Base-by-base conservation (phyloP, 805 yeast species). In the Ogataea sp. region DNA sequence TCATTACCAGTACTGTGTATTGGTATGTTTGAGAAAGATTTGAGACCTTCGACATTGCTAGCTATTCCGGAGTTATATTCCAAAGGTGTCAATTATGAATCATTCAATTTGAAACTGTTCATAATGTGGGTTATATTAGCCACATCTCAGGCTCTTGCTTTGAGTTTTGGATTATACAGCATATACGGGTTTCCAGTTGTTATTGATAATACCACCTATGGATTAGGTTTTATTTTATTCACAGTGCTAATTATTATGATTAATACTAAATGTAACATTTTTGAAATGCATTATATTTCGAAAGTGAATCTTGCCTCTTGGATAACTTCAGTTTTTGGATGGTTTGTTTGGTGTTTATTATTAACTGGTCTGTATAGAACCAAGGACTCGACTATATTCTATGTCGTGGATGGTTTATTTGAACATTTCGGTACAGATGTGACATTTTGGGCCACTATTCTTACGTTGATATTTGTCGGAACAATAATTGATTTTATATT, bases 1-100 rank as follows among this genome's bases (percentile, higher is more conserved):
- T 86, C 96, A 0, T 66, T 93, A 37, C 89, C 96, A 0, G 97
- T 93, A 2, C 60, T 93, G 29, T 83, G 94, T 52, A 68, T 93
- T 39, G 99, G 99, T n/a, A 85, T 89, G 78, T 83, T 93, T 60
- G 96, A 90, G 51, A 83, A 83, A 54, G 99, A 93, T 53, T 68
- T 93, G 55, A 71, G 78, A 36, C 95, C 97, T 1, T 76, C 93
- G 1, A 90, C 97, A 0, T 67, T 93, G 39, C 58, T 90, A 38
- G 93, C 97, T 0, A 83, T 88, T 5, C 99, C 99, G 0, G 96
- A 89, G 58, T 65, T 93, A 21, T 93, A 93, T 55, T 50, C 78
- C 2, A 77, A 71, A 36, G 97, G 97, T 2, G 72, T 93, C 40
- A 64, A 73, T 29, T 83, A 79, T 48, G 73, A 78, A 53, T 81